Evolutionary conservation across 2,329 filamentous ascomycete species (phyloP).

Genomic region (Cadophora sp.): DNA sequence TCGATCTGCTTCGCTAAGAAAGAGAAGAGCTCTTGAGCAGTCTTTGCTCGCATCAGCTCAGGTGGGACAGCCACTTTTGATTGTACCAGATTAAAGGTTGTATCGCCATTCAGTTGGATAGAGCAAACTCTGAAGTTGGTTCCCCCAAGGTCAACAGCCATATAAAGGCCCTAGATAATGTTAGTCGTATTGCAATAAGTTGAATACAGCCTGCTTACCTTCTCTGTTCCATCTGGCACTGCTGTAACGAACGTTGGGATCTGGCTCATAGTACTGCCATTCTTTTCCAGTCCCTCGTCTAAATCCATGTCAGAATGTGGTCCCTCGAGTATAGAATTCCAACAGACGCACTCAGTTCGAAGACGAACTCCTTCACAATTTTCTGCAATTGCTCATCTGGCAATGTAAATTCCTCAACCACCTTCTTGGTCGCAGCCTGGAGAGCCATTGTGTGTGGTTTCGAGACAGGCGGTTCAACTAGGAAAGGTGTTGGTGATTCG

Average conservation of each 20-base stretch:
- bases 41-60: slow-evolving; percentile 88
- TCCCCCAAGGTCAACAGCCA: slow-evolving; percentile 96
- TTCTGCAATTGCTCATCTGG: slow-evolving; percentile 77
- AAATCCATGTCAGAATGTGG: slow-evolving; percentile 30
- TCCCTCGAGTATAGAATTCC: slow-evolving; percentile 26
- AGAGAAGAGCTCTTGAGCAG: slow-evolving; percentile 83
- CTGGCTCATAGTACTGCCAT: slow-evolving; percentile 86
- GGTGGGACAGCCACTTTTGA: slow-evolving; percentile 91
- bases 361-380: slow-evolving; percentile 83
- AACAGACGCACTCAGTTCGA: slow-evolving; percentile 73
- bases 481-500: slow-evolving; percentile 60
- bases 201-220: slow-evolving; percentile 60
- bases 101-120: slow-evolving; percentile 90
- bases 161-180: slow-evolving; percentile 74
- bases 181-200: slow-evolving; percentile 18
- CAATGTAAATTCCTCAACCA: slow-evolving; percentile 88
- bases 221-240: slow-evolving; percentile 96
- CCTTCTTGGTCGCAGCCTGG: slow-evolving; percentile 74
- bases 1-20: slow-evolving; percentile 96
- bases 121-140: slow-evolving; percentile 99
- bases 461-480: slow-evolving; percentile 60
- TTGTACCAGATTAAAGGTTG: slow-evolving; percentile 91
- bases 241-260: slow-evolving; percentile 97
- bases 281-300: slow-evolving; percentile 83
- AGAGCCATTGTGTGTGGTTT: slow-evolving; percentile 66